phyloP scores from a whole-genome alignment of 805 yeast genomes.

The Hanseniaspora pseudoguilliermondii region DNA sequence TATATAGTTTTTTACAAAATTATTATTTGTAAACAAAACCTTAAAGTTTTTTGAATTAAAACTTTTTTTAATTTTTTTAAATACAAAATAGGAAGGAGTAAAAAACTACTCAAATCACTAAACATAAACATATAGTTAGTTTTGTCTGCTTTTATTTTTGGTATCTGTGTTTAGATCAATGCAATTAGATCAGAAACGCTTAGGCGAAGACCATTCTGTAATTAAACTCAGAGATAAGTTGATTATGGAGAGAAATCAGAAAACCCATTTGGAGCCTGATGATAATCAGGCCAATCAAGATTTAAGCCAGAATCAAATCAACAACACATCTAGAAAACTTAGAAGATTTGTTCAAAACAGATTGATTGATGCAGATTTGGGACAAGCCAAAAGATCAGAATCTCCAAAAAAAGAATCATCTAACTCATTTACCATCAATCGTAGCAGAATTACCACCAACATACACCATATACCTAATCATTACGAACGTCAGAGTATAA shows the following conservation, averaged over 20 bases:
- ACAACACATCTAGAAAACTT: slow-evolving; percentile 21
- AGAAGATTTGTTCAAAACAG: slow-evolving; percentile 10
- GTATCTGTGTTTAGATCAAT: neutral
- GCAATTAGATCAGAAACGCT: neutral
- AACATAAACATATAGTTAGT: no score
- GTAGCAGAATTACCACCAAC: no score
- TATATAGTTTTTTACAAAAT: neutral
- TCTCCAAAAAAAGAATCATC: slow-evolving; percentile 15
- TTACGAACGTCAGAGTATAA: no score
- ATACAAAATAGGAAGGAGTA: no score
- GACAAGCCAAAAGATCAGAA: slow-evolving; percentile 11
- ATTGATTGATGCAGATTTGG: slow-evolving; percentile 7
- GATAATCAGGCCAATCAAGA: neutral
- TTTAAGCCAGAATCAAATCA: slow-evolving; percentile 18
- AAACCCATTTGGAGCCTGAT: neutral
- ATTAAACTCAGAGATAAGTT: neutral
- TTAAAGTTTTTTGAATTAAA: no score
- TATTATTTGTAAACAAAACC: no score
- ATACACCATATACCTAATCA: no score
- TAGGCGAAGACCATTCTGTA: neutral
- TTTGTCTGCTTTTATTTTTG: neutral
- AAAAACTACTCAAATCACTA: no score
- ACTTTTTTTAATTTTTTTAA: no score
- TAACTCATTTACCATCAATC: neutral
- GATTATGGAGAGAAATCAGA: neutral